Percentiles rank a stretch among this genome's conserved stretches.
Conservation (phyloP, 805 yeast genomes). For the Zygosaccharomyces gambellarensis region DNA sequence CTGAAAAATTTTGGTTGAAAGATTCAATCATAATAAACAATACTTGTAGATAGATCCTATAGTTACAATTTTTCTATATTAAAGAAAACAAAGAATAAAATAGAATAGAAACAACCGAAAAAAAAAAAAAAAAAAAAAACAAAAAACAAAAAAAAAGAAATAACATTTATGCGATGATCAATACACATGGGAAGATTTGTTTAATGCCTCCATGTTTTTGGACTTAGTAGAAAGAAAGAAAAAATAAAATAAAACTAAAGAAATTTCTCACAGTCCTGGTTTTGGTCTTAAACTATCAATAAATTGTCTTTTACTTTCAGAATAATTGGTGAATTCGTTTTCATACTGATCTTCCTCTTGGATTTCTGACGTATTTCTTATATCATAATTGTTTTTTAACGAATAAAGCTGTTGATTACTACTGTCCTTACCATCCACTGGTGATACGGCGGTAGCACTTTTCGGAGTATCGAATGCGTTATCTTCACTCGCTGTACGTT, state of each 20-base stretch:
- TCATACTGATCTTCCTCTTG: constrained; percentile 44
- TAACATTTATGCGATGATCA: background rate
- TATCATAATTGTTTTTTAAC: constrained; percentile 34
- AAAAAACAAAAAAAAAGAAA: background rate
- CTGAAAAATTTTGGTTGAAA: constrained; percentile 20
- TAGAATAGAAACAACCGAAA: background rate
- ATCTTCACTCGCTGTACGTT: constrained; percentile 20
- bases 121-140: background rate
- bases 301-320: constrained; percentile 40
- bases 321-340: constrained; percentile 44
- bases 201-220: background rate
- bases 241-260: background rate
- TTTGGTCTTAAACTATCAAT: constrained; percentile 40
- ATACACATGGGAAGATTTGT: background rate
- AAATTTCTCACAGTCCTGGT: background rate
- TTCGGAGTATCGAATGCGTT: constrained; percentile 25
- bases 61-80: constrained; percentile 1
- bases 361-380: constrained; percentile 31
- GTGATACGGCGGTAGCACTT: constrained; percentile 12
- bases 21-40: background rate
- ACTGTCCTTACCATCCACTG: constrained; percentile 11
- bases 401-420: constrained; percentile 20
- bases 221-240: background rate
- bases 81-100: background rate
- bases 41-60: constrained; percentile 10